Percentiles rank a stretch among this genome's conserved stretches.
Evolutionary conservation across 179 eudicot genomes (phyloP).

Genomic region (Gypsophila paniculata): DNA sequence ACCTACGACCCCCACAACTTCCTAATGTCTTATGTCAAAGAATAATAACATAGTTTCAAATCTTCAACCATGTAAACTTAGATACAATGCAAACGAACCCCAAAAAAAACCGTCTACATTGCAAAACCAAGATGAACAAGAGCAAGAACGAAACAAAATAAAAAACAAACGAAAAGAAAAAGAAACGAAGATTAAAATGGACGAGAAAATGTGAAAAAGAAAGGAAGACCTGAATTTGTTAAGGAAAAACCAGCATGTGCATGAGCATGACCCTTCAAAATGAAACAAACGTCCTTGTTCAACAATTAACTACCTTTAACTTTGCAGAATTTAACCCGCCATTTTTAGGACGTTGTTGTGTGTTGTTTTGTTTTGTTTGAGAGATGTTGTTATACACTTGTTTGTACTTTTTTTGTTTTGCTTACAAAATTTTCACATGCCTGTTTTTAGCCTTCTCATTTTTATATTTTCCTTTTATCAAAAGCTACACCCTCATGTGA

Average conservation of each 20-base stretch:
- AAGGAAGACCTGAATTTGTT: conserved; percentile 5
- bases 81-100: not conserved
- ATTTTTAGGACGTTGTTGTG: conserved; percentile 9
- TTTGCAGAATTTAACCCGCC: conserved; percentile 26
- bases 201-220: conserved; percentile 9
- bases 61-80: not conserved
- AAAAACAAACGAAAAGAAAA: not conserved
- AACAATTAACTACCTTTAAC: too few species aligned
- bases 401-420: not conserved
- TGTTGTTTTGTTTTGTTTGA: not conserved
- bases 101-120: conserved; percentile 6
- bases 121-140: conserved; percentile 14
- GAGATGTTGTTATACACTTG: too few species aligned
- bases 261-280: not conserved
- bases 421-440: conserved; percentile 5
- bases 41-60: too few species aligned
- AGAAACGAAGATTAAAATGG: not conserved
- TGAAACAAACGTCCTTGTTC: too few species aligned
- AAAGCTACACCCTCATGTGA: not conserved
- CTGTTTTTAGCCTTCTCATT: conserved; percentile 23
- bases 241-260: conserved; percentile 39
- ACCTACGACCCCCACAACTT: not conserved
- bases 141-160: not conserved
- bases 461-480: conserved; percentile 3
- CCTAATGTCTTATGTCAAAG: not conserved